These are phyloP conservation scores for Taphrina deformans DNA, from an alignment of 1,139 yeast species.

Conservation along the genomic window DNA sequence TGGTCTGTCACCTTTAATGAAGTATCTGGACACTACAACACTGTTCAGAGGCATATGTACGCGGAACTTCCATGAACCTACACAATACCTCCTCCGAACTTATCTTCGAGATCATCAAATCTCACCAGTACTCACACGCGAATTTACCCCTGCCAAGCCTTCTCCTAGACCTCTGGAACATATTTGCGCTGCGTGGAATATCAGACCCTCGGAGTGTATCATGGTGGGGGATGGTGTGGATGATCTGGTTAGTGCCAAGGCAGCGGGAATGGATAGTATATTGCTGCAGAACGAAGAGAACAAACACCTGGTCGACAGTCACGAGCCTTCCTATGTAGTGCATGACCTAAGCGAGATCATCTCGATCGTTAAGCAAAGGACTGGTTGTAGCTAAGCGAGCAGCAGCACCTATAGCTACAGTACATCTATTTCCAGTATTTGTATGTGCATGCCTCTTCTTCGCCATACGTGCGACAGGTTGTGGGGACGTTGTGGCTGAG, in stretches of 20 bases:
- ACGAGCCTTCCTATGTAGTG: conserved; percentile 16
- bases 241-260: conserved; percentile 60
- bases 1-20: conserved; percentile 46
- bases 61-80: conserved; percentile 53
- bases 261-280: conserved; percentile 60
- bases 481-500: background rate
- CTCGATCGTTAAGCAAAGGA: conserved; percentile 3
- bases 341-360: conserved; percentile 27
- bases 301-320: background rate
- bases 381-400: too few relatives aligned
- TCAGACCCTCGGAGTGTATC: conserved; percentile 51
- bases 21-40: conserved; percentile 44
- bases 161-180: conserved; percentile 60
- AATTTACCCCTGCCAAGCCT: conserved; percentile 65
- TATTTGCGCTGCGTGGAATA: conserved; percentile 52
- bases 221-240: conserved; percentile 72
- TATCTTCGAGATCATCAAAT: conserved; percentile 51
- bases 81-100: conserved; percentile 50
- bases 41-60: conserved; percentile 60
- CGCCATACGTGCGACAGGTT: too few relatives aligned
- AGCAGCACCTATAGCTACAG: too few relatives aligned
- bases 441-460: too few relatives aligned
- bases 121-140: conserved; percentile 58
- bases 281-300: conserved; percentile 44
- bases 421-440: too few relatives aligned